Evolutionary conservation across 2,329 filamentous ascomycete genomes (phyloP).

Genomic region (Chrysoporthe cubensis): DNA sequence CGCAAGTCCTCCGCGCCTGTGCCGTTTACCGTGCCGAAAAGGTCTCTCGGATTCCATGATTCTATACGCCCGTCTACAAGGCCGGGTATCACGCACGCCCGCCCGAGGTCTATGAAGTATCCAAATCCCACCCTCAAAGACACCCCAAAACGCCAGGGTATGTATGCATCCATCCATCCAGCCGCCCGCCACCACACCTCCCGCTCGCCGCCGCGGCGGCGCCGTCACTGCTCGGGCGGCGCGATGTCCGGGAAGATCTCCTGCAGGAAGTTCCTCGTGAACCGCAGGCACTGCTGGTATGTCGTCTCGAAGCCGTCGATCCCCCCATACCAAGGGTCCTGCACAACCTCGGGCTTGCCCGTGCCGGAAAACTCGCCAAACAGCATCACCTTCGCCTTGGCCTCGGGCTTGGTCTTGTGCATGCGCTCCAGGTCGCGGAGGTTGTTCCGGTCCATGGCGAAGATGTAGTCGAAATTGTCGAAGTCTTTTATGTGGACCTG

Average conservation of each 20-base stretch:
- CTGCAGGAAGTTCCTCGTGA: conserved; percentile 75
- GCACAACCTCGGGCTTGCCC: conserved; percentile 70
- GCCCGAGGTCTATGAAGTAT: not conserved
- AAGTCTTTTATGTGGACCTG: conserved; percentile 72
- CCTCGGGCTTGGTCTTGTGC: conserved; percentile 59
- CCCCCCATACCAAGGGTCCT: conserved; percentile 94
- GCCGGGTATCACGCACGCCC: conserved; percentile 2
- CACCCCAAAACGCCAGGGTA: not conserved
- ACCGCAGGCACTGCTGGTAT: conserved; percentile 82
- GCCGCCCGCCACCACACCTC: not conserved
- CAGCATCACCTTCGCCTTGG: conserved; percentile 71
- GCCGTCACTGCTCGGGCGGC: conserved; percentile 26
- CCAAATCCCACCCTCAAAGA: not conserved
- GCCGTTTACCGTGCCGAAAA: no score
- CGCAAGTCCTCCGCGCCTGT: no score
- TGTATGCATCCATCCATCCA: not conserved
- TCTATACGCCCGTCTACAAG: not conserved
- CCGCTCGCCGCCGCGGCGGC: no score
- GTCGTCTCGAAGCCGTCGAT: conserved; percentile 78
- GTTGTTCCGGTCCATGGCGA: conserved; percentile 92
- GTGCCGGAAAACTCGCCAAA: conserved; percentile 82
- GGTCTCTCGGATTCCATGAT: not conserved
- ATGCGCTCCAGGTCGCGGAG: conserved; percentile 69
- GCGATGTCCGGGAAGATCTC: conserved; percentile 53
- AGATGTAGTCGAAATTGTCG: conserved; percentile 84